Base-by-base conservation (phyloP, 768 basidiomycete genomes). In the Pulveroboletus sp. region DNA sequence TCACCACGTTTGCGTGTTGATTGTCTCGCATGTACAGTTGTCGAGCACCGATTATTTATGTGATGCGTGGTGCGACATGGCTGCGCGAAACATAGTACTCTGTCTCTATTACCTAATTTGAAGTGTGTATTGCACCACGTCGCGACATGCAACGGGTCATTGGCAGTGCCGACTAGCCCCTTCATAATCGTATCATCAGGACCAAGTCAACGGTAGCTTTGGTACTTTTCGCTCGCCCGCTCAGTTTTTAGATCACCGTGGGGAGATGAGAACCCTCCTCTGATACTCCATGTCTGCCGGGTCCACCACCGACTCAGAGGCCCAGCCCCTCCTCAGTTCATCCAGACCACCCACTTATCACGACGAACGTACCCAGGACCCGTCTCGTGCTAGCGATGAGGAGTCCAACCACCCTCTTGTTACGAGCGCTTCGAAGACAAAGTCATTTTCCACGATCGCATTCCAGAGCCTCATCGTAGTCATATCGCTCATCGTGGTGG, bases 401-500 rank as follows among this genome's bases (percentile, higher is more conserved):
- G 67, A 56, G 30, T 43, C 51, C 35, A 47, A 50, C 8, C 21
- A n/a, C 17, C 31, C 44, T 12, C 42, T 42, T 10, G 39, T 37
- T 17, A 14, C 31, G 6, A 40, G 38, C 8, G 3, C 28, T 17
- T 43, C 47, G 3, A 65, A 57, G 43, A 33, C 46, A 6, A 56
- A 41, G 9, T 51, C 51, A 18, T 57, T 48, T 54, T 45, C 40
- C 21, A 57, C 17, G 28, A 46, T 65, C 8, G 39, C 26, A 1
- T 53, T 67, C 47, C 74, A 73, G 51, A 54, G 65, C 28, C 45
- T 71, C 5, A 54, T 79, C 27, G 54, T 65, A 7, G 36, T 78
- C 3, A 49, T 69, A 3, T 71, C 70, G 10, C 59, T 71, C 0
- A 59, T 77, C 26, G 58, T 71, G 3, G 50, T 84, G 8, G 76